These are phyloP conservation scores for Aureobasidium sp. DNA, from an alignment of 2,329 filamentous ascomycete genomes.

Conservation along the genomic window DNA sequence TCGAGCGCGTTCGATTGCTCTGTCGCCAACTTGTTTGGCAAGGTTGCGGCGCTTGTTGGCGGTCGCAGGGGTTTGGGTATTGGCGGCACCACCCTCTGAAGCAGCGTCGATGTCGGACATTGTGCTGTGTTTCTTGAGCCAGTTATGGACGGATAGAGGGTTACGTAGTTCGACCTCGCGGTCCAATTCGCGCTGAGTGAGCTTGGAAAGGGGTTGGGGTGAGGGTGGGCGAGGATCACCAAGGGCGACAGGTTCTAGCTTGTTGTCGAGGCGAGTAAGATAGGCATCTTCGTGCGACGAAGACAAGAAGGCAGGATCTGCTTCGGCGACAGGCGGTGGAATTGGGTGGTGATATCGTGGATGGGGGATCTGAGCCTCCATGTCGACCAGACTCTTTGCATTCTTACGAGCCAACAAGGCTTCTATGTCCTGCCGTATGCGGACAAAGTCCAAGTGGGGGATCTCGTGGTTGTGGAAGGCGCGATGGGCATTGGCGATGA, in stretches of 20 bases:
- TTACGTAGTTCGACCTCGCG: constrained; percentile 57
- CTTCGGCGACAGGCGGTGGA: constrained; percentile 43
- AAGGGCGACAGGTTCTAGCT: constrained; percentile 40
- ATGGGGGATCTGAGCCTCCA: constrained; percentile 38
- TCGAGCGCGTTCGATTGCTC: constrained; percentile 29
- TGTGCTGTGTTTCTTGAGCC: constrained; percentile 50
- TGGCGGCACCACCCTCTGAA: constrained; percentile 58
- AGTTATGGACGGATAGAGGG: constrained; percentile 89
- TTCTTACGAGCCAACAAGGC: constrained; percentile 26
- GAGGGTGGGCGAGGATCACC: constrained; percentile 28
- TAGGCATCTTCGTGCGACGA: constrained; percentile 69
- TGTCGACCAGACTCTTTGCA: constrained; percentile 27
- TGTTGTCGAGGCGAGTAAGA: constrained; percentile 57
- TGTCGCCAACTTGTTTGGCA: constrained; percentile 31
- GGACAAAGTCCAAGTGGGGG: constrained; percentile 26
- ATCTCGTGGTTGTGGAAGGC: constrained; percentile 29
- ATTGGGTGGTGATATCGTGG: constrained; percentile 25
- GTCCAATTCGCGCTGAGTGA: constrained; percentile 42
- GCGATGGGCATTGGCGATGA: constrained; percentile 29
- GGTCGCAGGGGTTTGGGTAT: constrained; percentile 69
- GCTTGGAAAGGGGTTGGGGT: constrained; percentile 37
- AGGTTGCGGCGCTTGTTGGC: constrained; percentile 36
- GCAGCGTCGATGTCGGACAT: constrained; percentile 19
- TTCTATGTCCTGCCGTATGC: constrained; percentile 28
- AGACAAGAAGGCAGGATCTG: constrained; percentile 60